Evolutionary conservation across 495 filamentous ascomycete species (phyloP).

Genomic region (Aspergillus cavernicola): DNA sequence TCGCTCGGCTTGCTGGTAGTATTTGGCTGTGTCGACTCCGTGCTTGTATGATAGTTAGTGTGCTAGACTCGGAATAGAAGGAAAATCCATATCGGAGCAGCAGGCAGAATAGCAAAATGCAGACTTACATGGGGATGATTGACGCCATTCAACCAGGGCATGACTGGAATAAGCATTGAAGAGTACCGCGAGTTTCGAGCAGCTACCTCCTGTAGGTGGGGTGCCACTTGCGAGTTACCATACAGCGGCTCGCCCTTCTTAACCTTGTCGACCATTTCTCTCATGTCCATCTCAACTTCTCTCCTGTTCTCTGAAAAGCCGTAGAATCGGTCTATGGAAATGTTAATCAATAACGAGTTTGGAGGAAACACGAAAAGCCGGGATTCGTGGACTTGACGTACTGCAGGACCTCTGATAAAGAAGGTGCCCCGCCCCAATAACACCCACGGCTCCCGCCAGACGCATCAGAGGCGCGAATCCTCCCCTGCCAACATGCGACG

Average conservation of each 20-base stretch:
- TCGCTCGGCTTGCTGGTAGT: conserved; percentile 92
- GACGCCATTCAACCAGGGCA: conserved; percentile 97
- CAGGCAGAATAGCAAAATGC: not conserved
- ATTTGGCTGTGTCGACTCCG: conserved; percentile 96
- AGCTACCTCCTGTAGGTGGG: conserved; percentile 92
- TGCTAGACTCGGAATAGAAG: not conserved
- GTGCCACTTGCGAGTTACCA: conserved; percentile 68
- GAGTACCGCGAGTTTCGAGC: conserved; percentile 89
- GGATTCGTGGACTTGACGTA: conserved; percentile 42
- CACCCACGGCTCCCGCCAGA: conserved; percentile 63
- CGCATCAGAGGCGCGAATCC: conserved; percentile 82
- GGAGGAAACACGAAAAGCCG: not conserved
- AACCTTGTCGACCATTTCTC: conserved; percentile 93
- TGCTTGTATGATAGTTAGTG: conserved; percentile 52
- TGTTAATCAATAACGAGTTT: not conserved
- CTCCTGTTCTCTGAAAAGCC: conserved; percentile 87
- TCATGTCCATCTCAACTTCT: conserved; percentile 94
- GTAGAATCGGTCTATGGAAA: conserved; percentile 68
- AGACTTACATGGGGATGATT: conserved; percentile 77
- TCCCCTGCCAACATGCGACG: conserved; percentile 74
- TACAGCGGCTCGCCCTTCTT: conserved; percentile 91
- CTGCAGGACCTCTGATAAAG: conserved; percentile 71
- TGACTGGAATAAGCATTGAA: conserved; percentile 70
- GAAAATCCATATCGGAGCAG: not conserved
- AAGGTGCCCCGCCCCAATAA: conserved; percentile 70